phyloP scores from a whole-genome alignment of 805 yeast species.

The Yarrowia hollandica region DNA sequence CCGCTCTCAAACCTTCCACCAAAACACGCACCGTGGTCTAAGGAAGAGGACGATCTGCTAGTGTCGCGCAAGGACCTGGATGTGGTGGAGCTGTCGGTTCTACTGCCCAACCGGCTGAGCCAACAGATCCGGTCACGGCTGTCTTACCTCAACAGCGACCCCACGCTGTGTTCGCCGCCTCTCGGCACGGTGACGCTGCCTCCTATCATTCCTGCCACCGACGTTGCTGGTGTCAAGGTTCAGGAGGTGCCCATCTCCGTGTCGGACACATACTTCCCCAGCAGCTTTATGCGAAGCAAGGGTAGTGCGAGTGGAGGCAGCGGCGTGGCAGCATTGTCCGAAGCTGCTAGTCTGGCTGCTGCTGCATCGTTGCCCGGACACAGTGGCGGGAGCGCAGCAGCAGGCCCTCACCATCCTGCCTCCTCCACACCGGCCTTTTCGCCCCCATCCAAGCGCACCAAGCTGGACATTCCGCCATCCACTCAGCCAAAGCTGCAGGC shows the following conservation, averaged over 20 bases:
- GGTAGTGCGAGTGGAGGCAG: background rate
- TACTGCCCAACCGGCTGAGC: constrained; percentile 72
- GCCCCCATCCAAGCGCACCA: constrained; percentile 15
- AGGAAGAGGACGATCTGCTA: constrained; percentile 71
- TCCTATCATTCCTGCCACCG: constrained; percentile 18
- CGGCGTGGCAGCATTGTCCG: constrained; percentile 1
- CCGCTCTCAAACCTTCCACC: constrained; percentile 31
- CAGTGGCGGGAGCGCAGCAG: background rate
- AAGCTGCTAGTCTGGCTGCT: background rate
- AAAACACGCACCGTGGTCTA: constrained; percentile 44
- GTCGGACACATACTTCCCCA: constrained; percentile 23
- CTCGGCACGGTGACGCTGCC: constrained; percentile 17
- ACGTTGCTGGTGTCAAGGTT: constrained; percentile 20
- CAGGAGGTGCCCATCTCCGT: constrained; percentile 26
- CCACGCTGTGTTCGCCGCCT: constrained; percentile 10
- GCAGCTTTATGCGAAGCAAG: constrained; percentile 7
- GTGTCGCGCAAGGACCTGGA: constrained; percentile 59
- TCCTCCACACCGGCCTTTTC: background rate
- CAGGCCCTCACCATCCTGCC: background rate
- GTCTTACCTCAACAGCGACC: constrained; percentile 19
- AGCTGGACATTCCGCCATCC: constrained; percentile 25
- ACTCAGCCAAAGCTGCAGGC: constrained; percentile 28
- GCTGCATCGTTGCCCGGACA: too few relatives aligned
- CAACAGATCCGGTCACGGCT: constrained; percentile 52
- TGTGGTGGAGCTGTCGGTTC: constrained; percentile 68